phyloP scores from a whole-genome alignment of 1,284 basidiomycete genomes.

The Malassezia japonica region DNA sequence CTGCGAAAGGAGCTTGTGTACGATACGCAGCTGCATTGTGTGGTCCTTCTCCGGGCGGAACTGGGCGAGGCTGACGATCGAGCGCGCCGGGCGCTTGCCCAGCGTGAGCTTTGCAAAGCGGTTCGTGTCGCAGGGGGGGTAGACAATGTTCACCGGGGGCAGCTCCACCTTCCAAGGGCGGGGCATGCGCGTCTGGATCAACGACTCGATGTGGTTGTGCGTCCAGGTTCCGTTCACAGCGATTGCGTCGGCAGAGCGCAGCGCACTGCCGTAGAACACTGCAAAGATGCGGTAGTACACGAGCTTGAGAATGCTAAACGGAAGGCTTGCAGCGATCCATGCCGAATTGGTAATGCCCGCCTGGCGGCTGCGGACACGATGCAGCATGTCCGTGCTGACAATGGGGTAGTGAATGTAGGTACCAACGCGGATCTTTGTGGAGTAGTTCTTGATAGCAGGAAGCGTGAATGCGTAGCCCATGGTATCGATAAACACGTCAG shows the following conservation, averaged over 20 bases:
- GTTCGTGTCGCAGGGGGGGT: conserved; percentile 82
- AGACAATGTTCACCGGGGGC: conserved; percentile 56
- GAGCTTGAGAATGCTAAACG: conserved; percentile 63
- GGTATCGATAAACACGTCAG: conserved; percentile 87
- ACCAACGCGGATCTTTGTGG: conserved; percentile 61
- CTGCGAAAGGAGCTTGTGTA: conserved; percentile 57
- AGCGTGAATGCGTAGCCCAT: conserved; percentile 97
- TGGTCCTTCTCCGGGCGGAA: conserved; percentile 83
- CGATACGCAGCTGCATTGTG: conserved; percentile 64
- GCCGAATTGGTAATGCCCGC: conserved; percentile 60
- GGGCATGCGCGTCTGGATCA: conserved; percentile 49
- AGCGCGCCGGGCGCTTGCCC: conserved; percentile 37
- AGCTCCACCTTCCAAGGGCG: conserved; percentile 36
- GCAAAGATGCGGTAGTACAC: conserved; percentile 85
- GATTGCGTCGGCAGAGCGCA: conserved; percentile 61
- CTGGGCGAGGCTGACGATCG: conserved; percentile 60
- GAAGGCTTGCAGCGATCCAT: conserved; percentile 55
- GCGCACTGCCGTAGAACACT: conserved; percentile 65
- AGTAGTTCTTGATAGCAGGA: conserved; percentile 61
- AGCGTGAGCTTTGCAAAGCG: conserved; percentile 62
- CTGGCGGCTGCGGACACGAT: conserved; percentile 58
- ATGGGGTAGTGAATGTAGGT: conserved; percentile 95
- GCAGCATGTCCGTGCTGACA: conserved; percentile 83
- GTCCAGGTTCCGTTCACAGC: conserved; percentile 98
- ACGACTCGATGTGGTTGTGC: conserved; percentile 62